Evolutionary conservation across 805 yeast genomes (phyloP), one percentile per base, ranked within the genome.

Genomic region (Sugiyamaella smithiae): DNA sequence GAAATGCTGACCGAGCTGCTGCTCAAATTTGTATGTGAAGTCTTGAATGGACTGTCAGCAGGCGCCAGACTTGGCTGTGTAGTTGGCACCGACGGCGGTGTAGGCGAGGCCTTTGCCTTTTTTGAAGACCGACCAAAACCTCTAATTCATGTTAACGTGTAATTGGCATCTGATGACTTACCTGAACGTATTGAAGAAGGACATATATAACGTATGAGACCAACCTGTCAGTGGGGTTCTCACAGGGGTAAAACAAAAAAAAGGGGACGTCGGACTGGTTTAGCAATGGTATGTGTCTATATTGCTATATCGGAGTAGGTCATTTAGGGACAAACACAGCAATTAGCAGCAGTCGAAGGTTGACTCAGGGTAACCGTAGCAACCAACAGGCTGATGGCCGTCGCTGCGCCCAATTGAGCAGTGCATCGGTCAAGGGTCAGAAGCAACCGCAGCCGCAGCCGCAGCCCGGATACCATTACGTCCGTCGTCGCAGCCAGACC

Each of bases 71-170:
- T 25, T 37, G 38, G 26, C 37, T 14, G 50, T 28, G 40, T 24
- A 22, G 33, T 5, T 35, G 23, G 33, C 6, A 14, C 25, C 20
- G 17, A 17, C 24, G 24, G 31, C 32, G 52, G 45, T 54, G 44
- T 56, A 29, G 68, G 69, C 59, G 74, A 73, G 55, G 64, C 74
- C 59, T 74, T 73, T 54, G 64, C 73, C 62, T 75, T 75, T 49
- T 76, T 75, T 12, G 76, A 71, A 48, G 69, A 69, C 59, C 85
- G 74, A n/a, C 85, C 83, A 54, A 81, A 78, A 7, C 85, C 82
- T 62, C 81, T 76, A 49, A 51, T 43, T 37, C 74, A 69, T 70
- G 24, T 38, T 17, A 16, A 12, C 16, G 16, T 12, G 29, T 11
- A 16, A 11, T 3, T 6, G 2, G 5, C 19, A 5, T 24, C 19